Base-by-base conservation (phyloP, 192 early-diverging fungal genomes). In the Backusella psychrophila region DNA sequence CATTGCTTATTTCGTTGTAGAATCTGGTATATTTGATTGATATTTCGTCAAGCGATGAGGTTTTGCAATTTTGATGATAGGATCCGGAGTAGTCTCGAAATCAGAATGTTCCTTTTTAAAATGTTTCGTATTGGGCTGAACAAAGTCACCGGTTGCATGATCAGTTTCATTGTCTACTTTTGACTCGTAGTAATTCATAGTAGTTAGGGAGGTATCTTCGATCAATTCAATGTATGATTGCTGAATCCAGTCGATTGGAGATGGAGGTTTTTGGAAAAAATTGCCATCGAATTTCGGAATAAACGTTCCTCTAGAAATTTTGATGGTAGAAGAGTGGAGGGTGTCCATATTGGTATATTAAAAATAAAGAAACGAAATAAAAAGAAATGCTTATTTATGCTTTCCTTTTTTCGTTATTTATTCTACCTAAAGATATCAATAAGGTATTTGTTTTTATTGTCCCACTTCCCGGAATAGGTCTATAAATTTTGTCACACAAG, bases 181-280 rank as follows among this genome's bases (percentile, higher is more conserved):
- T 14, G 68, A 69, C 9, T 69, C 68, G 8, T 69, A 69, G 9
- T 69, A 69, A 23, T 39, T 35, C 34, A 35, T 69, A n/a, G 68
- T 69, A 5, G 34, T 38, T 35, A 23, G 12, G 3, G 68, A 69
- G 36, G 38, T 38, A 69, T 69, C 68, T 23, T 69, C 35, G 21
- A 69, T 69, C 36, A 69, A 39, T 69, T 69, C 34, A 35, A 69
- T 69, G 21, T 69, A 69, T 21, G 68, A 39, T 38, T 69, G 68
- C 3, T 69, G 68, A 23, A 69, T 38, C 68, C 68, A 69, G 36
- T 69, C 68, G 9, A 23, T 69, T 35, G 68, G n/a, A 1, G 34
- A 36, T 41, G 68, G 35, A 12, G 68, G 68, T 21, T 69, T 35
- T 39, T 39, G 41, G 11, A 63, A 63, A 63, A 29, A 63, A 29